Evolutionary conservation across 2,329 filamentous ascomycete species (phyloP), one percentile per base, ranked within the genome.

Genomic region (Talaromyces sp.): DNA sequence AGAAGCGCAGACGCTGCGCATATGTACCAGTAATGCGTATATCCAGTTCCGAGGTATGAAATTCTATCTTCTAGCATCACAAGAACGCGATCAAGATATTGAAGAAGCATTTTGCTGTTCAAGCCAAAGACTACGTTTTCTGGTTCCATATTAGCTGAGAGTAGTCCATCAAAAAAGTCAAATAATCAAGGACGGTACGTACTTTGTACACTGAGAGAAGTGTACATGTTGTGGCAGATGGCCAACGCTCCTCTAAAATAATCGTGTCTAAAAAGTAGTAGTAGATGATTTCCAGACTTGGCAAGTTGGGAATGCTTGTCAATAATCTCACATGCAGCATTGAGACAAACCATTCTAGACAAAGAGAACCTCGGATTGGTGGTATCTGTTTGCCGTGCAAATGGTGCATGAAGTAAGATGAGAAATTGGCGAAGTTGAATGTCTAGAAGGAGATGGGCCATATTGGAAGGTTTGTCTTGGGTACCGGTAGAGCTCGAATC

Each of bases 11-110:
- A 65, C n/a, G 72, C 73, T 14, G 72, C 71, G 21, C 66, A 69
- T 1, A 74, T 63, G 35, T 72, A 70, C 72, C 72, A 76, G 58
- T 71, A 70, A 26, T 69, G 65, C 17, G 75, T 71, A 41, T 68
- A 71, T 1, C 73, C 73, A 26, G 71, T 70, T 24, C 74, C 74
- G 10, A 71, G 68, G 3, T 65, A 63, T 46, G 69, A 64, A 14
- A 71, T 70, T 17, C 70, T 65, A 27, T 72, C 65, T 62, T 75
- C 73, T 17, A 75, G 66, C n/a, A 76, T 58, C 8, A 62, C 61
- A 7, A 75, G 65, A 0, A 67, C 66, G 38, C 70, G 63, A 3
- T 71, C 65, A 11, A 72, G 51, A 51, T 64, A 65, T 24, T 61
- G 60, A n/a, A 63, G 59, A 11, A 65, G 60, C 17, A 56, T 56